Conservation (phyloP, 208 protist species). For the Leishmania tropica region DNA sequence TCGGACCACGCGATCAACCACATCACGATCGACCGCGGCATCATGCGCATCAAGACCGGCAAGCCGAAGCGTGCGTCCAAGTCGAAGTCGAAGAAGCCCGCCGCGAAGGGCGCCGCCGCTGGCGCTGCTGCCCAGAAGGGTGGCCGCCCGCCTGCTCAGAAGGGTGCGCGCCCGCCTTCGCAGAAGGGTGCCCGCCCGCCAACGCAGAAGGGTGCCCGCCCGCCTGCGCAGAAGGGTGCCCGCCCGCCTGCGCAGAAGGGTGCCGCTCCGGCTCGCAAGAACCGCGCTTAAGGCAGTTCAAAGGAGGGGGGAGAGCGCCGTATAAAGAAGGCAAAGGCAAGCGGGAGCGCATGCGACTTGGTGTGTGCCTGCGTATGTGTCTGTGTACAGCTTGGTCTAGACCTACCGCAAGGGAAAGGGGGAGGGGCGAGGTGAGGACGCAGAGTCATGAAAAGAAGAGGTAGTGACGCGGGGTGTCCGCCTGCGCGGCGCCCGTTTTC, state of each 20-base stretch:
- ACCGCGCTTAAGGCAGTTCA: constrained; percentile 20
- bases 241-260: constrained; percentile 18
- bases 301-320: not conserved
- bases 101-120: constrained; percentile 37
- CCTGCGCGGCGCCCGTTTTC: not conserved
- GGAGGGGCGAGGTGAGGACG: not conserved
- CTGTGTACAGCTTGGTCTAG: not conserved
- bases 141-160: constrained; percentile 22
- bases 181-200: constrained; percentile 34
- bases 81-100: constrained; percentile 38
- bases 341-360: too few species aligned
- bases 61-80: constrained; percentile 76
- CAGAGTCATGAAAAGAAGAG: not conserved
- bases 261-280: constrained; percentile 29
- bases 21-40: constrained; percentile 83
- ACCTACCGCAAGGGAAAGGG: not conserved
- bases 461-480: not conserved
- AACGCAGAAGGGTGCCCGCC: constrained; percentile 9
- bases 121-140: constrained; percentile 33
- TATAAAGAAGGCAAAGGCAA: not conserved
- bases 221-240: constrained; percentile 23
- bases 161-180: constrained; percentile 7
- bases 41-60: constrained; percentile 87
- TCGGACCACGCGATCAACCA: constrained; percentile 96
- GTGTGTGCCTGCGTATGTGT: not conserved